phyloP scores from a whole-genome alignment of 768 basidiomycete genomes.

The Amylocystis lapponica region DNA sequence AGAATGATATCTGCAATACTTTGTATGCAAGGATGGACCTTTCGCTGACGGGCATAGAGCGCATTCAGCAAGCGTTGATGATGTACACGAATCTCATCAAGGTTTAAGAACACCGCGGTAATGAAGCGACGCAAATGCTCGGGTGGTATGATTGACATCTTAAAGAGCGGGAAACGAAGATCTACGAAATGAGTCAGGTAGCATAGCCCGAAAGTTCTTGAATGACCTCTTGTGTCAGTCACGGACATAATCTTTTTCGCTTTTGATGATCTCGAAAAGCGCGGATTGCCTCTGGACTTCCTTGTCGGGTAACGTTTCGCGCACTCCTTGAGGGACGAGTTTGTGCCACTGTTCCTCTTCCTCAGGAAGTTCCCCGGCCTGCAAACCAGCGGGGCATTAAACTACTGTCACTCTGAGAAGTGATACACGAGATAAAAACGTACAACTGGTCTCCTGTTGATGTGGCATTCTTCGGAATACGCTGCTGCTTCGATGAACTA shows the following conservation, averaged over 20 bases:
- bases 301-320: slow-evolving; percentile 61
- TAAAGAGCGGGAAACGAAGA: slow-evolving; percentile 65
- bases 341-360: slow-evolving; percentile 78
- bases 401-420: too few relatives aligned
- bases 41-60: slow-evolving; percentile 73
- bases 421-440: too few relatives aligned
- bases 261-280: slow-evolving; percentile 86
- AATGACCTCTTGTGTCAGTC: slow-evolving; percentile 68
- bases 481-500: too few relatives aligned
- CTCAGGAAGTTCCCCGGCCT: slow-evolving; percentile 55
- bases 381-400: too few relatives aligned
- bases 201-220: slow-evolving; percentile 1
- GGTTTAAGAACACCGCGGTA: slow-evolving; percentile 78
- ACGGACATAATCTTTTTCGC: slow-evolving; percentile 81
- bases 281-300: slow-evolving; percentile 84
- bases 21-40: slow-evolving; percentile 79
- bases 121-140: slow-evolving; percentile 63
- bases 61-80: slow-evolving; percentile 65
- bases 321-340: slow-evolving; percentile 68
- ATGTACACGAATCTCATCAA: slow-evolving; percentile 57
- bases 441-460: too few relatives aligned
- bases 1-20: slow-evolving; percentile 84
- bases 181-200: slow-evolving; percentile 31
- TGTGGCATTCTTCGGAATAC: too few relatives aligned
- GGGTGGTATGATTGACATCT: slow-evolving; percentile 57